These are phyloP conservation scores for Aureobasidium sp. DNA, from an alignment of 2,329 filamentous ascomycete species.

Conservation along the genomic window DNA sequence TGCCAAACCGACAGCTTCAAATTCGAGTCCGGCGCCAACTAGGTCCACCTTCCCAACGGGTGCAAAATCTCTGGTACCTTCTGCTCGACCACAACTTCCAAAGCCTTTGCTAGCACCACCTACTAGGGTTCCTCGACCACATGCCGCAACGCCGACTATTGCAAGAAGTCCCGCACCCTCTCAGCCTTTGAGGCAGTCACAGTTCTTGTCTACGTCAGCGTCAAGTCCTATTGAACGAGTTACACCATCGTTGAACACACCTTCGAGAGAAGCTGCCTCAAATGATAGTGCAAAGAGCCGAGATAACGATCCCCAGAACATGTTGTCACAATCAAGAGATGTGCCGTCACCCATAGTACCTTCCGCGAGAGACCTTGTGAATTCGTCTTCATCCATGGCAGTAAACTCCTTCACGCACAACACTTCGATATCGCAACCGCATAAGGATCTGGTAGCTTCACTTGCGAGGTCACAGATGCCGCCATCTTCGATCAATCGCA, in stretches of 20 bases:
- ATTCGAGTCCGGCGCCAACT: neutral
- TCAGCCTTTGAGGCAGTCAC: neutral
- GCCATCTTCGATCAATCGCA: neutral
- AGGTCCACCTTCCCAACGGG: neutral
- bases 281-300: too few relatives aligned
- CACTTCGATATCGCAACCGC: neutral
- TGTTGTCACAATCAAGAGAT: neutral
- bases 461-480: neutral
- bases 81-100: neutral
- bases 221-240: too few relatives aligned
- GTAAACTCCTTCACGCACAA: neutral
- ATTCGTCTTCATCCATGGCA: neutral
- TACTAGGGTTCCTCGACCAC: neutral
- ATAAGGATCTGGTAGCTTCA: neutral
- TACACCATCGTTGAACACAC: neutral
- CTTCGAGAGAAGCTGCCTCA: neutral
- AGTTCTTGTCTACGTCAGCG: neutral
- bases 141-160: neutral
- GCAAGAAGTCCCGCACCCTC: neutral
- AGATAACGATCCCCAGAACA: neutral
- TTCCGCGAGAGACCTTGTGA: neutral
- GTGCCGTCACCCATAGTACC: neutral
- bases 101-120: neutral
- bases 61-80: neutral
- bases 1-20: neutral